These are phyloP conservation scores for Paramyrothecium sp. DNA, from an alignment of 2,329 filamentous ascomycete species.

Conservation along the genomic window DNA sequence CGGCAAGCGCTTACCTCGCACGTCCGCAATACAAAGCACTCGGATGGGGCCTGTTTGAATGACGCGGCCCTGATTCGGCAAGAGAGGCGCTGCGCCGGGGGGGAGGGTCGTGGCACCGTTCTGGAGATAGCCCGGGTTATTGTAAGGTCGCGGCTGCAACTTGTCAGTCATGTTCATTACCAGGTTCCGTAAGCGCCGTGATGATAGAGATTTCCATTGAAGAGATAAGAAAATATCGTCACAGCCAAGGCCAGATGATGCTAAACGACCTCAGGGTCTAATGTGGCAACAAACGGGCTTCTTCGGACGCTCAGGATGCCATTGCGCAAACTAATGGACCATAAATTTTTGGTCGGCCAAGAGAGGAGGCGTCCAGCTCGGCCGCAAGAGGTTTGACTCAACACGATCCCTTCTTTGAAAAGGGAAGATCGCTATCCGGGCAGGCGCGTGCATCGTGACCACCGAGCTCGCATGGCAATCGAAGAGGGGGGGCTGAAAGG, in stretches of 20 bases:
- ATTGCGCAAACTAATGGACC: too few species aligned
- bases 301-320: too few species aligned
- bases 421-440: too few species aligned
- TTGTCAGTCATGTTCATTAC: not conserved
- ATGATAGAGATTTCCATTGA: not conserved
- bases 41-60: slow-evolving; percentile 65
- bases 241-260: not conserved
- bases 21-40: slow-evolving; percentile 70
- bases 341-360: too few species aligned
- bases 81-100: slow-evolving; percentile 61
- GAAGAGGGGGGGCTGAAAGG: slow-evolving; percentile 5
- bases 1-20: slow-evolving; percentile 53
- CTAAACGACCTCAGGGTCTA: too few species aligned
- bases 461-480: slow-evolving; percentile 5
- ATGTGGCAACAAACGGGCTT: too few species aligned
- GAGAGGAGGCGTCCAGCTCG: too few species aligned
- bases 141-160: slow-evolving; percentile 41
- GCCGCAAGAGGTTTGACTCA: too few species aligned
- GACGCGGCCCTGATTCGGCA: slow-evolving; percentile 66
- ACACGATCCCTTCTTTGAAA: too few species aligned
- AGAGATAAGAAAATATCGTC: not conserved
- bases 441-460: too few species aligned
- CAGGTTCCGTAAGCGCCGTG: not conserved
- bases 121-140: slow-evolving; percentile 57
- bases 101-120: slow-evolving; percentile 57